Evolutionary conservation across 495 filamentous ascomycete genomes (phyloP).

Genomic region (Platismatia glauca): DNA sequence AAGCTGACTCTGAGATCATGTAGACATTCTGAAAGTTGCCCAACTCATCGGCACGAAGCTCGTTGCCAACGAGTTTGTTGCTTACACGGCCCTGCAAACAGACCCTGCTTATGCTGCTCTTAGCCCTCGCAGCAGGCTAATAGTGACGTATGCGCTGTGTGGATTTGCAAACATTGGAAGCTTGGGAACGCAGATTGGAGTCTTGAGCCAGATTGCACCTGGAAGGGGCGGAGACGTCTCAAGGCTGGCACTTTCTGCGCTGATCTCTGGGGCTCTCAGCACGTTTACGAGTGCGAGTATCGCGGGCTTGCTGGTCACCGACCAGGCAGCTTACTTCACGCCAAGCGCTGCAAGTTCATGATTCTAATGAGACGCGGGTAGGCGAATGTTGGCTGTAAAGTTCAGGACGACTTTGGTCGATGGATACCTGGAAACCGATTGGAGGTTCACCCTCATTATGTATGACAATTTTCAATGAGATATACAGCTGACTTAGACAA

Average conservation of each 20-base stretch:
- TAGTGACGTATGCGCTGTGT: slow-evolving; percentile 28
- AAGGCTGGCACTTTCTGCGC: slow-evolving; percentile 63
- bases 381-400: neutral
- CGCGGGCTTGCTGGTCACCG: slow-evolving; percentile 63
- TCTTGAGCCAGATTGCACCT: slow-evolving; percentile 72
- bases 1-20: neutral
- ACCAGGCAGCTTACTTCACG: slow-evolving; percentile 35
- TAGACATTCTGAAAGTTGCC: slow-evolving; percentile 56
- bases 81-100: slow-evolving; percentile 44
- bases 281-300: slow-evolving; percentile 76
- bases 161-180: slow-evolving; percentile 76
- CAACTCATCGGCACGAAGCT: slow-evolving; percentile 77
- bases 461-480: neutral
- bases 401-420: neutral
- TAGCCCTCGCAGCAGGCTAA: slow-evolving; percentile 41
- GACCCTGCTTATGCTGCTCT: slow-evolving; percentile 43
- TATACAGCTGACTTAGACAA: neutral
- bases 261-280: slow-evolving; percentile 67
- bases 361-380: neutral
- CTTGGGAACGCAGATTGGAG: slow-evolving; percentile 78
- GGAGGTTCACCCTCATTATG: neutral
- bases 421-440: neutral
- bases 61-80: slow-evolving; percentile 65
- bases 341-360: slow-evolving; percentile 17
- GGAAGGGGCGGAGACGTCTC: slow-evolving; percentile 64